Evolutionary conservation across 1,284 basidiomycete species (phyloP), one percentile per base, ranked within the genome.

Genomic region (Pterula multifida): DNA sequence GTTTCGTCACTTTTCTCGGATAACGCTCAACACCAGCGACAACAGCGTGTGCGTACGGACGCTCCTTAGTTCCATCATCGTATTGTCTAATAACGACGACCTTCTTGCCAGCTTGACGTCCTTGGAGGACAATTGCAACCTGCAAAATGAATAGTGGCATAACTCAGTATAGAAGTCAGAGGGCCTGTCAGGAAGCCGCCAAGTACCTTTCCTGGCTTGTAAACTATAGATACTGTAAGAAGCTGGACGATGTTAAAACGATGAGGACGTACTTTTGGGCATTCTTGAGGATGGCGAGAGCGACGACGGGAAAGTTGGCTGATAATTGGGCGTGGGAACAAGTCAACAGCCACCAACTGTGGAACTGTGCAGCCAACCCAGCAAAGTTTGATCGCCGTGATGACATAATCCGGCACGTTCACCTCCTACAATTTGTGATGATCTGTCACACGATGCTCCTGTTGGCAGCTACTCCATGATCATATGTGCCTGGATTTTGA

Each of bases 1-100:
- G 85, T 67, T 85, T 87, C 61, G 91, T 95, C 56, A 96, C 92
- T 75, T 96, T 96, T 65, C 86, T 76, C 26, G 93, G 93, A 81
- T 95, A 96, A 59, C 91, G 81, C 75, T 97, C 93, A 66, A 97
- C 79, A 59, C 93, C 93, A 56, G 91, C 93, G 65, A 96, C 92
- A 63, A 97, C 84, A 62, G 93, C 93, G 68, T 97, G 91, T 58
- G 93, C 89, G 75, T 95, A 97, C 50, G 84, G 88, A 58, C 89
- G 76, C 58, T 92, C 90, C 69, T 90, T 90, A 56, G 81, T 87
- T 39, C 90, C 89, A 64, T 92, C 90, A 63, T 92, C 90, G 55
- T 81, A 64, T 67, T 90, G 88, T 70, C 89, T 90, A 67, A 92
- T 87, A 53, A 92, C 82, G 53, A 92, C 89, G 57, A 91, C 90